Evolutionary conservation across 164 flowering plant genomes (phyloP).

Genomic region (Vitis cinerea): DNA sequence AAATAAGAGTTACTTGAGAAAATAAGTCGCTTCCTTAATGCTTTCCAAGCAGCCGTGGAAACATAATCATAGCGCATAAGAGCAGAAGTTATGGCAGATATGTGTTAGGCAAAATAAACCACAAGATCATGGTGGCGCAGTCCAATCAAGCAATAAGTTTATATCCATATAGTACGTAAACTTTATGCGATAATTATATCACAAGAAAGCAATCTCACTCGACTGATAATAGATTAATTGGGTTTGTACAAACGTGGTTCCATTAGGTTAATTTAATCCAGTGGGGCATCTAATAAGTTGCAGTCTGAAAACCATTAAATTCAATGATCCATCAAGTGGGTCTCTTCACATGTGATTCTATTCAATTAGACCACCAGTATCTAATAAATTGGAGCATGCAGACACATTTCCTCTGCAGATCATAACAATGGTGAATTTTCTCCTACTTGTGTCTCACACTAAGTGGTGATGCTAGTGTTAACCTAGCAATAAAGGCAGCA

Average conservation of each 20-base stretch:
- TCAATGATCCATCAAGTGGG: background rate
- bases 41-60: background rate
- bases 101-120: slow-evolving; percentile 1
- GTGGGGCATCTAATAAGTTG: too few species aligned
- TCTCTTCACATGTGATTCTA: background rate
- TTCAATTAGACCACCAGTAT: background rate
- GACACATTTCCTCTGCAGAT: background rate
- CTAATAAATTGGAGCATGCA: background rate
- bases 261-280: too few species aligned
- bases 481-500: too few species aligned
- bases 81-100: slow-evolving; percentile 3
- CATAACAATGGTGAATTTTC: too few species aligned
- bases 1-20: background rate
- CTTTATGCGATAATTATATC: background rate
- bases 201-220: too few species aligned
- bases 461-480: too few species aligned
- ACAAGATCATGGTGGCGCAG: background rate
- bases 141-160: background rate
- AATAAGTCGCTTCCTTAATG: background rate
- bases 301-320: too few species aligned
- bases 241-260: too few species aligned
- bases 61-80: slow-evolving; percentile 6
- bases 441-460: too few species aligned
- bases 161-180: slow-evolving; percentile 1
- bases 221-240: too few species aligned